phyloP scores from a whole-genome alignment of 164 flowering plant species.

The Dillenia turbinata region DNA sequence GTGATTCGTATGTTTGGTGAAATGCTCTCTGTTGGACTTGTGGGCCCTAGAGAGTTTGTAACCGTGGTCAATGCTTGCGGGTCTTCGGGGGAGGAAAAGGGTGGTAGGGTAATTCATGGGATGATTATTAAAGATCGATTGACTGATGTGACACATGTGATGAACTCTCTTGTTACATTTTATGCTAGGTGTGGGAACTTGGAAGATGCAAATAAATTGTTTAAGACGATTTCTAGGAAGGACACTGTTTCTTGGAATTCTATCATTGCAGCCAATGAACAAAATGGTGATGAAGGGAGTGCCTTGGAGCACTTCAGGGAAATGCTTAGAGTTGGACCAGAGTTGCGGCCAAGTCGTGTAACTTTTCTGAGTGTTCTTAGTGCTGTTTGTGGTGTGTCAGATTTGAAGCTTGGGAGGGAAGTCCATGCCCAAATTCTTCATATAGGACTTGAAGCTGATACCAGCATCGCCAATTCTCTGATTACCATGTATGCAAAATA shows the following conservation, averaged over 20 bases:
- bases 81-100: slow-evolving; percentile 15
- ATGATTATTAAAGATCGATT: slow-evolving; percentile 22
- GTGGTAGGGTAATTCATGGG: slow-evolving; percentile 28
- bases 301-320: slow-evolving; percentile 23
- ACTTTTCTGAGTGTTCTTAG: slow-evolving; percentile 29
- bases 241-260: slow-evolving; percentile 36
- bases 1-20: slow-evolving; percentile 14
- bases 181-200: slow-evolving; percentile 22
- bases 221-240: slow-evolving; percentile 16
- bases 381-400: slow-evolving; percentile 22
- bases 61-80: slow-evolving; percentile 27
- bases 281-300: slow-evolving; percentile 13
- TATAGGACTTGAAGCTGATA: slow-evolving; percentile 17
- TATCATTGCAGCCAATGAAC: slow-evolving; percentile 27
- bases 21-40: slow-evolving; percentile 20
- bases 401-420: slow-evolving; percentile 22
- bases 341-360: slow-evolving; percentile 24
- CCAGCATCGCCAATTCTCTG: slow-evolving; percentile 26
- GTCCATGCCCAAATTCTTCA: slow-evolving; percentile 24
- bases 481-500: slow-evolving; percentile 36
- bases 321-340: slow-evolving; percentile 9
- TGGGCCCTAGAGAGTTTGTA: slow-evolving; percentile 21
- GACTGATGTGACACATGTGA: slow-evolving; percentile 11
- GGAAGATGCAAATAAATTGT: slow-evolving; percentile 24
- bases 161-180: slow-evolving; percentile 30